Base-by-base conservation (phyloP, 495 filamentous ascomycete genomes). In the Ramalina peruviana region DNA sequence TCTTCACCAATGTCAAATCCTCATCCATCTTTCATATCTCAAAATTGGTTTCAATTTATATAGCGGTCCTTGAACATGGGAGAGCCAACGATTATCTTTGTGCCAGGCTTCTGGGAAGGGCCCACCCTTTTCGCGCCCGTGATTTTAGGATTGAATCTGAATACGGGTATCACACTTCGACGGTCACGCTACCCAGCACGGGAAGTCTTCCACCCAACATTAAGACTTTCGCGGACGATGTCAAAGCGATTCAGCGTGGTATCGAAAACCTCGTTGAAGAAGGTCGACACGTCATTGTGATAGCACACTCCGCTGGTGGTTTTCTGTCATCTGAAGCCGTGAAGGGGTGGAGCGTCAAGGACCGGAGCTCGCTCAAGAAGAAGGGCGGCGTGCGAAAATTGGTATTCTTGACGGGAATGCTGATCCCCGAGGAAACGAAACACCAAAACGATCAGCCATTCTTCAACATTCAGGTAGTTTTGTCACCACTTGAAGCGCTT, bases 301-400 rank as follows among this genome's bases (percentile, higher is more conserved):
- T 69, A 21, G 63, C 57, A 4, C 68, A 71, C 40, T 69, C 65
- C 1, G 69, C 67, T 49, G 65, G 68, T 3, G 63, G 65, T 1
- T 46, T 68, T 33, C 48, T 62, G 6, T 67, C 65, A 54, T 61
- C 62, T 10, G 65, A 71, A 44, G 65, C 60, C 11, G 57, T 63
- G 7, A 60, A 67, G 15, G 61, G 61, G 5, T 51, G 73, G 16
- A 58, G 62, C 5, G 68, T 67, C 45, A 43, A 55, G 15, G 68
- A 65, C 9, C 36, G 51, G 16, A 33, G 15, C 9, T 15, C 23
- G 15, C 12, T 27, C 1, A n/a, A 33, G 0, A 54, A 52, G 20
- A 25, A 17, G 11, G 54, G 55, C 12, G 64, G 64, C 3, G 62
- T 65, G 7, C 39, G 43, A 0, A 53, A 54, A 30, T 60, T 64